Conservation (phyloP, 2,329 filamentous ascomycete genomes). For the Cladophialophora yegresii region DNA sequence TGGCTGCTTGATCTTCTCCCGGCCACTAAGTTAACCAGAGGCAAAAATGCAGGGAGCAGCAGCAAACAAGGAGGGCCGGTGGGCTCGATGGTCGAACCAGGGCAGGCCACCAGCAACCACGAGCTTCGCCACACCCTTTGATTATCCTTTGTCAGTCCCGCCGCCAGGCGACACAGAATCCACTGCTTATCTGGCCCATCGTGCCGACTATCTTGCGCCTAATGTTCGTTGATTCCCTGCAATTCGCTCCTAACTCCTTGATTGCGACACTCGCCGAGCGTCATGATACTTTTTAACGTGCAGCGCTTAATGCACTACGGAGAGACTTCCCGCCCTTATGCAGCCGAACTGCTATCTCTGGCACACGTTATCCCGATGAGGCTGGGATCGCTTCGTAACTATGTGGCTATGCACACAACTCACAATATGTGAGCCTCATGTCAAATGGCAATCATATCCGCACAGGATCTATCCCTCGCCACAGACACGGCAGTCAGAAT, state of each 20-base stretch:
- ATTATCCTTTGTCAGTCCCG: constrained; percentile 10
- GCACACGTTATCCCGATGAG: constrained; percentile 17
- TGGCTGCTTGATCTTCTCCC: constrained; percentile 18
- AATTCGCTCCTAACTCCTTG: constrained; percentile 19
- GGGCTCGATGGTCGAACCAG: not conserved
- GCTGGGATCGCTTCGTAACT: constrained; percentile 17
- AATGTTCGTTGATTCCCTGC: constrained; percentile 2
- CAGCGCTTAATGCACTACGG: constrained; percentile 29
- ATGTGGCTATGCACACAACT: constrained; percentile 29
- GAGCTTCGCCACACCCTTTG: constrained; percentile 15
- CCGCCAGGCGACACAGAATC: not conserved
- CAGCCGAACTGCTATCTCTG: constrained; percentile 30
- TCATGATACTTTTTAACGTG: constrained; percentile 22
- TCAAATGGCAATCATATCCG: constrained; percentile 10
- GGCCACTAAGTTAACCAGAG: constrained; percentile 4
- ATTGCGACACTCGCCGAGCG: constrained; percentile 27
- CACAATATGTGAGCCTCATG: constrained; percentile 8
- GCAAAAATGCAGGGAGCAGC: not conserved
- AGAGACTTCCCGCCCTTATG: constrained; percentile 25
- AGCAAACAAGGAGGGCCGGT: constrained; percentile 8
- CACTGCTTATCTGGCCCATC: not conserved
- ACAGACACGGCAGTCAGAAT: not conserved
- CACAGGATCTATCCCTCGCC: not conserved
- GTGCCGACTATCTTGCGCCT: constrained; percentile 3
- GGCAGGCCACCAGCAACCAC: constrained; percentile 4